phyloP scores from a whole-genome alignment of 768 basidiomycete genomes.

The Zangia roseola region DNA sequence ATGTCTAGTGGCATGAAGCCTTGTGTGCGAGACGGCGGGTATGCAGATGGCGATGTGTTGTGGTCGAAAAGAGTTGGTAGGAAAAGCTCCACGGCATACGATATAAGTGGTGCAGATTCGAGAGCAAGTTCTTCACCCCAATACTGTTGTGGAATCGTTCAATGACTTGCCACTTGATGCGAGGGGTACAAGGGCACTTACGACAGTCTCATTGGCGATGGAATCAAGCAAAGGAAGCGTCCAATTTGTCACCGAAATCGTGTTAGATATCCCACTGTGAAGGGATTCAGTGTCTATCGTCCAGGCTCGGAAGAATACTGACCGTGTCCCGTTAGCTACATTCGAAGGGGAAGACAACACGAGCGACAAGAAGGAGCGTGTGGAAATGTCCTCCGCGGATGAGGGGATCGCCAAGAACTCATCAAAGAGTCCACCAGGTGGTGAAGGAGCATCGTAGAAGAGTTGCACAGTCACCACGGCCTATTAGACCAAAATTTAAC shows the following conservation, averaged over 20 bases:
- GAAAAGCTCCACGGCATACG: slow-evolving; percentile 46
- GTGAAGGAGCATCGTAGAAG: slow-evolving; percentile 51
- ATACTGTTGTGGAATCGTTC: background rate
- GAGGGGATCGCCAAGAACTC: slow-evolving; percentile 24
- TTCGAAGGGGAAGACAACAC: slow-evolving; percentile 4
- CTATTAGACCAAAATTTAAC: background rate
- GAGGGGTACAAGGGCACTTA: slow-evolving; percentile 7
- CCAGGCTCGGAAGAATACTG: background rate
- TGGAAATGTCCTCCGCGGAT: slow-evolving; percentile 2
- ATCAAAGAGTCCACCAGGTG: slow-evolving; percentile 15
- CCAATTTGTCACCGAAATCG: background rate
- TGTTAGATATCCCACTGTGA: background rate
- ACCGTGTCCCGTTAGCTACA: slow-evolving; percentile 6
- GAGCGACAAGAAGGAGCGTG: slow-evolving; percentile 14
- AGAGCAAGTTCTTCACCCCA: background rate
- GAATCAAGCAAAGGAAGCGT: slow-evolving; percentile 10
- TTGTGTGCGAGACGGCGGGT: slow-evolving; percentile 39
- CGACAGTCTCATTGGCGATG: slow-evolving; percentile 9
- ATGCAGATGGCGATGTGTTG: slow-evolving; percentile 38
- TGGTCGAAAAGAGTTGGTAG: slow-evolving; percentile 39
- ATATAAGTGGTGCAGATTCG: background rate
- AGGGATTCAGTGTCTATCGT: background rate
- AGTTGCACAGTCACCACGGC: slow-evolving; percentile 29
- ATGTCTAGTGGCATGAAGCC: slow-evolving; percentile 43
- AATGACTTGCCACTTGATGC: background rate